Conservation (phyloP, 495 filamentous ascomycete species). For the Aspergillus coremiiformis region DNA sequence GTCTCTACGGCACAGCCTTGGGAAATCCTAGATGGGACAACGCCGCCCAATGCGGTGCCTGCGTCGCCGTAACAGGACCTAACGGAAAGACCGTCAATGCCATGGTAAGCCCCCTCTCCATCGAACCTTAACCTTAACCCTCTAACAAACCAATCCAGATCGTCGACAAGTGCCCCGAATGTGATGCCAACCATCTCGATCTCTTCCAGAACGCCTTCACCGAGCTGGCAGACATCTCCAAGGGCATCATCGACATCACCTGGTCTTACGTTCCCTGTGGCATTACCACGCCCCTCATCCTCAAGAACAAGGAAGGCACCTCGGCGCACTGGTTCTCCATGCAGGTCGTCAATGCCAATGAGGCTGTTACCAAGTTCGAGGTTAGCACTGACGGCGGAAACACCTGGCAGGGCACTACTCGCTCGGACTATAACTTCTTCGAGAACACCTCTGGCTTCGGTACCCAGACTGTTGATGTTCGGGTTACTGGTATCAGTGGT, state of each 20-base stretch:
- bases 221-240: conserved; percentile 34
- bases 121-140: no score
- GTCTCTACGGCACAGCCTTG: conserved; percentile 48
- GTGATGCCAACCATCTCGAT: conserved; percentile 49
- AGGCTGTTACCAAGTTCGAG: conserved; percentile 44
- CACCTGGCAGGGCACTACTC: conserved; percentile 43
- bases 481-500: conserved; percentile 45
- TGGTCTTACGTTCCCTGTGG: conserved; percentile 47
- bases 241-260: conserved; percentile 47
- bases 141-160: conserved; percentile 30
- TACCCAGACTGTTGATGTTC: conserved; percentile 43
- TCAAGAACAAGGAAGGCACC: conserved; percentile 52
- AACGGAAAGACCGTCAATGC: conserved; percentile 50
- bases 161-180: conserved; percentile 55
- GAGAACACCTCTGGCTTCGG: conserved; percentile 48
- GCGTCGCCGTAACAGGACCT: conserved; percentile 48
- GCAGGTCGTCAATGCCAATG: conserved; percentile 53
- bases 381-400: conserved; percentile 50
- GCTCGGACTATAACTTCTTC: conserved; percentile 54
- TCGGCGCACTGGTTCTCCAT: conserved; percentile 50
- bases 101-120: conserved; percentile 43
- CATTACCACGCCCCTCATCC: conserved; percentile 41
- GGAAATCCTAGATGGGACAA: conserved; percentile 44
- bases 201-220: conserved; percentile 52
- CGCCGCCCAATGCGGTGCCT: conserved; percentile 49